Conservation (phyloP, 2,329 filamentous ascomycete species). For the Colletotrichum sp. region DNA sequence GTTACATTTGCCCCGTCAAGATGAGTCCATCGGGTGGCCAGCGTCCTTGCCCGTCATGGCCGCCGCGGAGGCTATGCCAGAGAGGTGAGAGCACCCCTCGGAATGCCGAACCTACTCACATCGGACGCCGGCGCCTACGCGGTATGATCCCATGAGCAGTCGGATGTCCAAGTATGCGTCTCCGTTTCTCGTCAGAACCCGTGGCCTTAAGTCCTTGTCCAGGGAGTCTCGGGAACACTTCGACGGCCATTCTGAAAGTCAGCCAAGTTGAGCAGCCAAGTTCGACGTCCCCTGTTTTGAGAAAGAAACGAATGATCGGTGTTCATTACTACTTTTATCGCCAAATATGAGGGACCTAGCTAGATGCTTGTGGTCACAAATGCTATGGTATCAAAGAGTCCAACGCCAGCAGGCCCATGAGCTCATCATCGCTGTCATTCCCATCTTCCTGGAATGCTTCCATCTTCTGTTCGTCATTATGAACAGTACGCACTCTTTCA, state of each 20-base stretch:
- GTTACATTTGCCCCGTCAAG: not conserved
- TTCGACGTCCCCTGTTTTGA: not conserved
- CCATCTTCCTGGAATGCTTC: not conserved
- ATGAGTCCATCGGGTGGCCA: not conserved
- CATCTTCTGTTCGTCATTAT: not conserved
- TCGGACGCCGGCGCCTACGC: not conserved
- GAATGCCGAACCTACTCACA: not conserved
- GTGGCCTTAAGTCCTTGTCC: not conserved
- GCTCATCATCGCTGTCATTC: not conserved
- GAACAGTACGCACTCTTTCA: not conserved
- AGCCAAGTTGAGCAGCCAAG: not conserved
- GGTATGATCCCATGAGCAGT: not conserved
- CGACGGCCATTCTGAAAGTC: not conserved
- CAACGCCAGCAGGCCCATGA: not conserved
- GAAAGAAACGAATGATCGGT: not conserved
- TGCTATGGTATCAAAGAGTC: not conserved
- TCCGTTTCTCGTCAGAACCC: not conserved
- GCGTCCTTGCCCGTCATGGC: not conserved
- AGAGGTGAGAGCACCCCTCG: not conserved
- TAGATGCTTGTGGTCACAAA: not conserved
- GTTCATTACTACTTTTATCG: not conserved
- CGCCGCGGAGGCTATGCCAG: not conserved
- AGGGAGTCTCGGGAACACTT: not conserved
- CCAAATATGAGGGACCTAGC: not conserved
- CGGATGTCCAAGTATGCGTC: not conserved